A percentile compares a stretch with the other conserved stretches of the same genome.
phyloP scores from a whole-genome alignment of 2,329 filamentous ascomycete species.

The Penicillium sumatraense region DNA sequence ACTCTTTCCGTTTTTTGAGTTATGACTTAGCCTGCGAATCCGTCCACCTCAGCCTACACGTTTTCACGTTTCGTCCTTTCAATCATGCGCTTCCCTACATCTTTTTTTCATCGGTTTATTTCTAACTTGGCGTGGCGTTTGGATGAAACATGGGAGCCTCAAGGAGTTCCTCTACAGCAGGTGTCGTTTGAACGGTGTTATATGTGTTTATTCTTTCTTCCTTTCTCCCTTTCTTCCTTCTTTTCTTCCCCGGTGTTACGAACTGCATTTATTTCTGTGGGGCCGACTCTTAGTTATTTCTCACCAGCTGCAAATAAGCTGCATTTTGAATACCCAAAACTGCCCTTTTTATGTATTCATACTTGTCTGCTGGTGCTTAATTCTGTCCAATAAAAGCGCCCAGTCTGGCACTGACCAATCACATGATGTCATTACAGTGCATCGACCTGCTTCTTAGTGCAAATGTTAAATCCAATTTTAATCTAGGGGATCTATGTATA shows the following conservation, averaged over 20 bases:
- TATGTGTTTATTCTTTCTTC: neutral
- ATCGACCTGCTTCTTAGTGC: neutral
- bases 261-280: neutral
- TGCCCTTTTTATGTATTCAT: slow-evolving; percentile 11
- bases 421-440: slow-evolving; percentile 16
- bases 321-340: neutral
- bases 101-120: neutral
- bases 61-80: too few relatives aligned
- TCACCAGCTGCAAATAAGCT: neutral
- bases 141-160: neutral
- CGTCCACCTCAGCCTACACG: neutral
- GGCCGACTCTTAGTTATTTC: neutral
- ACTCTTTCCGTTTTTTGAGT: neutral
- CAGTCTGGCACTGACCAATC: neutral
- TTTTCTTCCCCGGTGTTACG: neutral
- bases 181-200: neutral
- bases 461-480: neutral
- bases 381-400: slow-evolving; percentile 11
- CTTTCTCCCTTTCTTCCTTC: neutral
- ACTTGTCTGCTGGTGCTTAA: neutral
- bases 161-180: neutral
- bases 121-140: neutral
- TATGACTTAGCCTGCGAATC: neutral
- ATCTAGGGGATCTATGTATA: neutral
- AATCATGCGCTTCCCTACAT: neutral